Base-by-base conservation (phyloP, 2,329 filamentous ascomycete species). In the Pochonia chlamydosporia region DNA sequence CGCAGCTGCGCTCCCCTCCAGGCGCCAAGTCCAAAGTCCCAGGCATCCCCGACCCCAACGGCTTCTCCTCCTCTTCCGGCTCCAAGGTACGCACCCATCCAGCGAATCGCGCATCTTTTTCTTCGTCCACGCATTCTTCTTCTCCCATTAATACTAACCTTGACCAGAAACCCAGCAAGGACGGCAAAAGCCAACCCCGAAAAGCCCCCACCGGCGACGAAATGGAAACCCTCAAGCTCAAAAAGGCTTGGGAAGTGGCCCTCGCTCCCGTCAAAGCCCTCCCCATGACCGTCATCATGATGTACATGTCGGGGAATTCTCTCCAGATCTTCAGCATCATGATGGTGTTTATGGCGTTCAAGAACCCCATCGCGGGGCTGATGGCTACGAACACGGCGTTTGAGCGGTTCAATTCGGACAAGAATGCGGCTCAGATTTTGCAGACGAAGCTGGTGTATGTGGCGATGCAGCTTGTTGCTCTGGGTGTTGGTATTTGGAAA, bases 341-440 rank as follows among this genome's bases (percentile, higher is more conserved):
- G 89, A 99, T 97, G 91, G 92, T 97, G 16, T 91, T 92, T 61
- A 97, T 96, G 87, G 84, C 95, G 40, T 99, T 99, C 78, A 97
- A 97, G 76, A 95, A 88, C 56, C 93, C 93, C 9, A 78, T 99
- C 51, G 81, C 89, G 67, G 93, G 91, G 28, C 72, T 97, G 40
- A 70, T 95, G 51, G 81, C 75, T 56, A 92, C 92, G 41, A 90
- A 93, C 63, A 80, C 84, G 61, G 88, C 87, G n/a, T 97, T 99
- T 66, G 82, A 89, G 62, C 85, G 86, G 52, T 95, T 95, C 68
- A 89, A 96, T 66, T 91, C 88, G 18, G 84, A 89, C 45, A 82
- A 79, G 28, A 96, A 88, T 56, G 80, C 78, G 53, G 73, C 70
- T 33, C 81, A 89, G 63, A 77, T 97, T 58, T 65, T 95, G 49